Conservation (phyloP, 352 stramenopile genomes). For the Blastocystis hominis region DNA sequence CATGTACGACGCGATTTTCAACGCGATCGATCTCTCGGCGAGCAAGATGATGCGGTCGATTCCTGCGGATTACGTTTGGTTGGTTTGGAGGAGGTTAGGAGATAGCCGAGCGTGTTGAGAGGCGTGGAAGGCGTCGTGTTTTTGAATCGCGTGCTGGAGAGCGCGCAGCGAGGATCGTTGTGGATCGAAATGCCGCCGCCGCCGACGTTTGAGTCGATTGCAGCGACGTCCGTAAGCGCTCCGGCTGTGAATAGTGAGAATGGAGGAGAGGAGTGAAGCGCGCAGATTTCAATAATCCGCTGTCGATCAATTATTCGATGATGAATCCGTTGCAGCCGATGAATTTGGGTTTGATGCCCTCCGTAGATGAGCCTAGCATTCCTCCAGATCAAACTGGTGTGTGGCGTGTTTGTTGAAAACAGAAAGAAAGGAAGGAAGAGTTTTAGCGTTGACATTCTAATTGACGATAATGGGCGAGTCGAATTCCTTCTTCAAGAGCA, state of each 20-base stretch:
- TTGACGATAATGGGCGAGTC: not conserved
- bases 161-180: not conserved
- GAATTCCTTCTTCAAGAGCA: not conserved
- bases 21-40: not conserved
- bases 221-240: not conserved
- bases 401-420: not conserved
- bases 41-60: not conserved
- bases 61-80: not conserved
- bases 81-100: not conserved
- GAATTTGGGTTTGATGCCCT: not conserved
- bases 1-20: conserved; percentile 38
- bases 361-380: not conserved
- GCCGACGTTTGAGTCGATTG: not conserved
- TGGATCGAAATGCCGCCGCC: not conserved
- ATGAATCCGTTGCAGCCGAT: conserved; percentile 19
- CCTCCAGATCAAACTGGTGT: not conserved
- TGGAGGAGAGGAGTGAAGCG: not conserved
- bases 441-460: not conserved
- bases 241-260: not conserved
- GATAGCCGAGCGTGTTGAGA: not conserved
- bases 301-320: not conserved
- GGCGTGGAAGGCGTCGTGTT: conserved; percentile 35
- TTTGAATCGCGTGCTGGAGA: not conserved
- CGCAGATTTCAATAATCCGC: not conserved
- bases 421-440: not conserved